A percentile compares a stretch with the other conserved stretches of the same genome.
Evolutionary conservation across 306 rosid species (phyloP).

Genomic region (Inga leiocalycina): DNA sequence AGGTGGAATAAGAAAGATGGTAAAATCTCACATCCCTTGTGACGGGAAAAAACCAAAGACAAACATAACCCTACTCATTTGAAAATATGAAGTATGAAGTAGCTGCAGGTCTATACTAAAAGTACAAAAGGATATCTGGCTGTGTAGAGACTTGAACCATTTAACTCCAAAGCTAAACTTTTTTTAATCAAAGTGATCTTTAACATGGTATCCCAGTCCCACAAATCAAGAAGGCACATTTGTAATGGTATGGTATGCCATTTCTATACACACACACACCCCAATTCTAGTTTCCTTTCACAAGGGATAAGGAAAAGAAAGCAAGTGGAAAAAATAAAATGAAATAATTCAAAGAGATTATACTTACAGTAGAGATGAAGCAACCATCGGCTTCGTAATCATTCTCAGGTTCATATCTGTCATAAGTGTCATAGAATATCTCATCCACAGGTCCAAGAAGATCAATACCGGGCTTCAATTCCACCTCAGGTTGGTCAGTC

Average conservation of each 20-base stretch:
- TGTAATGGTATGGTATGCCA: neutral
- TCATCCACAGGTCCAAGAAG: conserved; percentile 82
- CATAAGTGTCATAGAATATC: conserved; percentile 73
- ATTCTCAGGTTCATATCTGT: conserved; percentile 63
- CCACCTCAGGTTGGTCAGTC: conserved; percentile 75
- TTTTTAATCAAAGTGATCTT: neutral
- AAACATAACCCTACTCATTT: neutral
- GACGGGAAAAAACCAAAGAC: neutral
- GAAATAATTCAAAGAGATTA: conserved; percentile 12
- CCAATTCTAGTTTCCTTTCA: conserved; percentile 3
- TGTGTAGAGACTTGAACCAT: neutral
- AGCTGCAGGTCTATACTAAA: neutral
- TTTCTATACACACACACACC: neutral
- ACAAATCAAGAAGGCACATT: neutral
- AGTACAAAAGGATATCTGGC: neutral
- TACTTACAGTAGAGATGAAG: conserved; percentile 74
- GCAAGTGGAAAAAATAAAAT: neutral
- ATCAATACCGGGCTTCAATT: conserved; percentile 74
- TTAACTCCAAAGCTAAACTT: neutral
- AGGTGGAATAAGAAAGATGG: neutral
- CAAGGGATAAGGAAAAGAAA: conserved; percentile 15
- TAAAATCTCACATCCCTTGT: neutral
- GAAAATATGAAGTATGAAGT: neutral
- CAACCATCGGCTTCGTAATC: conserved; percentile 59
- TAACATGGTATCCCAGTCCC: neutral